Percentiles rank a stretch among this genome's conserved stretches.
Conservation (phyloP, 2,329 filamentous ascomycete genomes). For the Coniochaeta sp. region DNA sequence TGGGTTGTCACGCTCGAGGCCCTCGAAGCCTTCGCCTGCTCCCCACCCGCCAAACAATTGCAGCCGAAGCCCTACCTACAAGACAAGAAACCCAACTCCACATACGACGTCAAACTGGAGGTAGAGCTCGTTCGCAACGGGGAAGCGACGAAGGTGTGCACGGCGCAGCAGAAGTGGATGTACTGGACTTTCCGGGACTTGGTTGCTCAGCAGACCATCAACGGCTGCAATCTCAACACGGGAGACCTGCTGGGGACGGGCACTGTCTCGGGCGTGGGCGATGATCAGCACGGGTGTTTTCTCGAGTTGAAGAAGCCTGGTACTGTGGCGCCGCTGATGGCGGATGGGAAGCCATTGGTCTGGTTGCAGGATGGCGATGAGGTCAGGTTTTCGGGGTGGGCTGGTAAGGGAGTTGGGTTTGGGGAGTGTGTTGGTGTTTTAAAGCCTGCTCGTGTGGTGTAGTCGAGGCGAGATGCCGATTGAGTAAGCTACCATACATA, state of each 20-base stretch:
- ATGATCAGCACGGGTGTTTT: constrained; percentile 29
- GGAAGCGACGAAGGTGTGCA: constrained; percentile 5
- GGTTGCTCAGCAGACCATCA: constrained; percentile 27
- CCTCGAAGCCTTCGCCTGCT: constrained; percentile 43
- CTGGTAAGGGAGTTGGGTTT: constrained; percentile 33
- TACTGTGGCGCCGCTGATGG: constrained; percentile 18
- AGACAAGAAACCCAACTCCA: constrained; percentile 24
- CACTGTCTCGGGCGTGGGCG: constrained; percentile 28
- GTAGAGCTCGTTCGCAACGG: constrained; percentile 15
- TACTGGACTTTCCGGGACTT: constrained; percentile 32
- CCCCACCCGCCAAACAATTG: constrained; percentile 26
- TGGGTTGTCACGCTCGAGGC: constrained; percentile 58
- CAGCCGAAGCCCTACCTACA: constrained; percentile 23
- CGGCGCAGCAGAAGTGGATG: constrained; percentile 12
- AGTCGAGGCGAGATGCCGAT: no score
- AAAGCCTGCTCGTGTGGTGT: constrained; percentile 16
- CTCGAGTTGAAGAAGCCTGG: constrained; percentile 31
- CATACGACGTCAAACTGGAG: constrained; percentile 24
- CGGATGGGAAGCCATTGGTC: constrained; percentile 22
- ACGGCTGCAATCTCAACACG: constrained; percentile 27
- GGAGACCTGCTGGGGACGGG: constrained; percentile 36
- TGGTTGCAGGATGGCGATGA: constrained; percentile 33
- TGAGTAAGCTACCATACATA: no score
- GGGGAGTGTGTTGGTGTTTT: constrained; percentile 25
- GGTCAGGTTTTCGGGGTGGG: constrained; percentile 29